Conservation (phyloP, 345 rosid genomes). For the Pelargonium nanum region DNA sequence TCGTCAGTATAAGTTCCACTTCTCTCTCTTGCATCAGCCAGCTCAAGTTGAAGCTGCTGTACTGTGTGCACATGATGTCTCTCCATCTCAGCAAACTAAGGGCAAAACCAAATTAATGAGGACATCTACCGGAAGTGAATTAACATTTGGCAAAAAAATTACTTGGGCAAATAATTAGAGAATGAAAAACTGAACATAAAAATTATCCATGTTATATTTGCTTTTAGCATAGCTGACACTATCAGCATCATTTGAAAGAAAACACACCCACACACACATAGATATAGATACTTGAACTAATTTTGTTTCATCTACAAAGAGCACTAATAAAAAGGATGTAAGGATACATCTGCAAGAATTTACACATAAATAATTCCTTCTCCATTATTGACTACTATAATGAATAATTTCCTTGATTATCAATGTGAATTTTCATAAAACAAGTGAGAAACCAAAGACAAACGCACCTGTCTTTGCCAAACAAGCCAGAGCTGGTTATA, state of each 20-base stretch:
- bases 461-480: slow-evolving; percentile 88
- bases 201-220: too few species aligned
- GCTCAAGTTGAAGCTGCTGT: slow-evolving; percentile 80
- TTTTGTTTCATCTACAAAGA: too few species aligned
- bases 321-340: too few species aligned
- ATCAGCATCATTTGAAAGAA: too few species aligned
- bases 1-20: slow-evolving; percentile 52
- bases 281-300: too few species aligned
- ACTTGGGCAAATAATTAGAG: too few species aligned
- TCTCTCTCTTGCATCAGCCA: slow-evolving; percentile 67
- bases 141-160: too few species aligned
- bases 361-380: slow-evolving; percentile 1
- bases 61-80: slow-evolving; percentile 69
- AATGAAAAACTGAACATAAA: too few species aligned
- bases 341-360: not conserved
- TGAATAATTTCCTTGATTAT: too few species aligned
- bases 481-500: slow-evolving; percentile 85
- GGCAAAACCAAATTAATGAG: slow-evolving; percentile 13
- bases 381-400: too few species aligned
- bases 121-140: slow-evolving; percentile 11
- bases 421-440: not conserved
- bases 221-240: too few species aligned
- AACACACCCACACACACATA: too few species aligned
- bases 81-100: slow-evolving; percentile 86
- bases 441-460: slow-evolving; percentile 10